A percentile compares a stretch with the other conserved stretches of the same genome.
Conservation (phyloP, 257 asterid genomes). For the Ilex aquifolium region DNA sequence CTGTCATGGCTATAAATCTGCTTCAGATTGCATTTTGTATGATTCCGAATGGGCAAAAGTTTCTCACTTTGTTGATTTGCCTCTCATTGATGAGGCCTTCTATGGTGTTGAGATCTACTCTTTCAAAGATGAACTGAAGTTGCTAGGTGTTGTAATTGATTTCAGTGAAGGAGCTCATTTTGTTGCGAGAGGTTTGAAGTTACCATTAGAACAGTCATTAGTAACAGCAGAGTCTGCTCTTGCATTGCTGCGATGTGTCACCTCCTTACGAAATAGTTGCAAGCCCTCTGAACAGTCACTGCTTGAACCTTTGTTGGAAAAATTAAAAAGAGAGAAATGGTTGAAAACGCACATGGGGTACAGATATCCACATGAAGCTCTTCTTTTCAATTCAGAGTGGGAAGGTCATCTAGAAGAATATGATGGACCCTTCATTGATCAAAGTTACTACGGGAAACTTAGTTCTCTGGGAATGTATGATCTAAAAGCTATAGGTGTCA, state of each 20-base stretch:
- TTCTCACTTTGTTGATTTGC: neutral
- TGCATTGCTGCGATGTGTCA: neutral
- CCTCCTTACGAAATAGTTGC: neutral
- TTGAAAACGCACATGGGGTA: neutral
- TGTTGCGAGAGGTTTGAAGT: neutral
- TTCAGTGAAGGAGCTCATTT: neutral
- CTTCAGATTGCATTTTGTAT: neutral
- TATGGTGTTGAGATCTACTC: neutral
- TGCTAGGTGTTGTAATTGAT: neutral
- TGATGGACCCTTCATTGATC: neutral
- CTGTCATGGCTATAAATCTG: neutral
- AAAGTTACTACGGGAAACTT: neutral
- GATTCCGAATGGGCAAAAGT: neutral
- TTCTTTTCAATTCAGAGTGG: neutral
- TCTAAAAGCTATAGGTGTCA: neutral
- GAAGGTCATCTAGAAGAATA: neutral
- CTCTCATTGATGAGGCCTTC: neutral
- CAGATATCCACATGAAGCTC: neutral
- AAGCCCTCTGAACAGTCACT: neutral
- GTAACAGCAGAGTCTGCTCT: neutral
- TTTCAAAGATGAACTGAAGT: neutral
- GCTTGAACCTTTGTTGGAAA: neutral
- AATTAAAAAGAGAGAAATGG: neutral
- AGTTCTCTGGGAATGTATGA: neutral
- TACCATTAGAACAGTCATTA: neutral